These are phyloP conservation scores for Craterostigma plantagineum DNA, from an alignment of 257 asterid genomes.

Conservation along the genomic window DNA sequence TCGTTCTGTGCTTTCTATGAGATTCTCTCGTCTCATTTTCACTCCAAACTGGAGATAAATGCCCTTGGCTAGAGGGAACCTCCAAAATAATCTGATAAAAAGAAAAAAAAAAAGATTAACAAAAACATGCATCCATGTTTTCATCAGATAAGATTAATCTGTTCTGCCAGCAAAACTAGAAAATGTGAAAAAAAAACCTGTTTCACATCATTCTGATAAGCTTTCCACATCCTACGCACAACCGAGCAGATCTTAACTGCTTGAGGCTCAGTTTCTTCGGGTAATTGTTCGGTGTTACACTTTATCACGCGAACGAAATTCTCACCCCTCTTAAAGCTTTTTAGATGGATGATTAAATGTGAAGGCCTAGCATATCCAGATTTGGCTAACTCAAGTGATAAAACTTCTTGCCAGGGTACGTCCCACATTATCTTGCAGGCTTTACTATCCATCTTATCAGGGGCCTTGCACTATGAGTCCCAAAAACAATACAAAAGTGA, in stretches of 20 bases:
- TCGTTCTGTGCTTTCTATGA: constrained; percentile 19
- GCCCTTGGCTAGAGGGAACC: constrained; percentile 45
- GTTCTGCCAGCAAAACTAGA: no score
- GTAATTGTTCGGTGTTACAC: constrained; percentile 50
- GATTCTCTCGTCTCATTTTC: constrained; percentile 30
- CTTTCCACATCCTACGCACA: constrained; percentile 63
- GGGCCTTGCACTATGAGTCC: constrained; percentile 43
- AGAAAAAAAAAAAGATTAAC: background rate
- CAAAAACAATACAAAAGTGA: constrained; percentile 8
- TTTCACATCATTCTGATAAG: constrained; percentile 24
- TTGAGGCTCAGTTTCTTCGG: constrained; percentile 57
- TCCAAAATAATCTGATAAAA: constrained; percentile 10
- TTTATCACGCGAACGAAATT: constrained; percentile 84
- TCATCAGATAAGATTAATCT: no score
- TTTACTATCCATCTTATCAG: constrained; percentile 63
- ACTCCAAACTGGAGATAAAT: constrained; percentile 15
- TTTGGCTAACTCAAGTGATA: constrained; percentile 89
- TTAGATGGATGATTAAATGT: constrained; percentile 78
- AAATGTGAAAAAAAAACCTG: constrained; percentile 33
- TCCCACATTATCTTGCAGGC: constrained; percentile 99
- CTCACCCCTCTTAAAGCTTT: constrained; percentile 59
- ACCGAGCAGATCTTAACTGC: constrained; percentile 57
- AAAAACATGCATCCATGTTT: background rate
- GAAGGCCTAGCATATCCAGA: constrained; percentile 60
- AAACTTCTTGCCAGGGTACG: constrained; percentile 81